A percentile compares a stretch with the other conserved stretches of the same genome.
phyloP scores from a whole-genome alignment of 2,329 filamentous ascomycete species.

The Xylaria digitata region DNA sequence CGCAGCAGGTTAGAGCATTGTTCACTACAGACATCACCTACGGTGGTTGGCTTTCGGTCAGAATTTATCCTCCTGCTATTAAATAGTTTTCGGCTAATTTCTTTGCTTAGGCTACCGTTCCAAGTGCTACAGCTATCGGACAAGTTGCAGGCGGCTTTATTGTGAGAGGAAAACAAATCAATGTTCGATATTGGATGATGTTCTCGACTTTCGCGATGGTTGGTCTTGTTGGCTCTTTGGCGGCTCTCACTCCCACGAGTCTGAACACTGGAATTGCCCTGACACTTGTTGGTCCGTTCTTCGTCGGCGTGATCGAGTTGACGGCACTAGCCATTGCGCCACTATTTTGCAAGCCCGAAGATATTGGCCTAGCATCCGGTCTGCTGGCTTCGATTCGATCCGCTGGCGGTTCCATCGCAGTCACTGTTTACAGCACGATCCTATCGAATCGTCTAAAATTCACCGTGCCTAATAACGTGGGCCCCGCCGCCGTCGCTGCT shows the following conservation, averaged over 20 bases:
- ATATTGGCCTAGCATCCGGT: slow-evolving; percentile 57
- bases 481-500: slow-evolving; percentile 51
- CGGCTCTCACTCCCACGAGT: slow-evolving; percentile 50
- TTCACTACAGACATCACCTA: slow-evolving; percentile 52
- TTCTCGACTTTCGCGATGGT: slow-evolving; percentile 54
- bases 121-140: slow-evolving; percentile 51
- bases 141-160: slow-evolving; percentile 51
- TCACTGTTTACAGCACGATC: slow-evolving; percentile 55
- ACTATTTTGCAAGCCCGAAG: slow-evolving; percentile 53
- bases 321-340: slow-evolving; percentile 51
- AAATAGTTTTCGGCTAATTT: slow-evolving; percentile 23
- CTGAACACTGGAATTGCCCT: slow-evolving; percentile 50
- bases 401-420: slow-evolving; percentile 52
- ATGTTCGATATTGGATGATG: slow-evolving; percentile 53
- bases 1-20: slow-evolving; percentile 51
- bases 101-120: slow-evolving; percentile 49
- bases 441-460: slow-evolving; percentile 52
- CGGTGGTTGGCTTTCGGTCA: slow-evolving; percentile 52
- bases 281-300: slow-evolving; percentile 53
- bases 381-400: slow-evolving; percentile 55
- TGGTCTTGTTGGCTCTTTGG: slow-evolving; percentile 51
- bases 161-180: slow-evolving; percentile 51
- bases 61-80: slow-evolving; percentile 1
- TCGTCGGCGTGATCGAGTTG: slow-evolving; percentile 53
- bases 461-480: slow-evolving; percentile 52